phyloP scores from a whole-genome alignment of 2,329 filamentous ascomycete genomes.

The Fusarium odoratissimum region DNA sequence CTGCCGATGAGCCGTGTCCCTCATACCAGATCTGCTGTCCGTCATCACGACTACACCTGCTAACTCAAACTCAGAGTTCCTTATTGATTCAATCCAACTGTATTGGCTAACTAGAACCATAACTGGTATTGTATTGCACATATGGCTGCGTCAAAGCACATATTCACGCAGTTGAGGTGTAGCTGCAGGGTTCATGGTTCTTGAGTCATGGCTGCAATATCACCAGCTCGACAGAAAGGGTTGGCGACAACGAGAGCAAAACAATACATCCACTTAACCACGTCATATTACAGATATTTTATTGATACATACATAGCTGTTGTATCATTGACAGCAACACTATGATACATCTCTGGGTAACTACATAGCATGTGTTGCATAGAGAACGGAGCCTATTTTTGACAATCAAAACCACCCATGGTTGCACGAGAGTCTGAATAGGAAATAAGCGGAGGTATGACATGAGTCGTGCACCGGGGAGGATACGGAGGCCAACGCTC shows the following conservation, averaged over 20 bases:
- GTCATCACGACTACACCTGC: not conserved
- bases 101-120: not conserved
- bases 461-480: conserved; percentile 28
- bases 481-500: conserved; percentile 10
- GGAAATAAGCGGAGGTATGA: conserved; percentile 18
- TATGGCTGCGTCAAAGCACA: conserved; percentile 21
- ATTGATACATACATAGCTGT: not conserved
- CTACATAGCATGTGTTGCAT: not conserved
- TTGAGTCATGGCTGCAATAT: conserved; percentile 13
- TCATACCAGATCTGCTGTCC: not conserved
- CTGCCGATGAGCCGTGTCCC: not conserved
- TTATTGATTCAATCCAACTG: not conserved
- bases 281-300: not conserved
- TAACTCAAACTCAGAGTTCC: not conserved
- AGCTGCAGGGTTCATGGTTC: conserved; percentile 17
- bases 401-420: not conserved
- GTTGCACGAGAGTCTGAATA: not conserved
- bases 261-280: not conserved
- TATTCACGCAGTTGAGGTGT: not conserved
- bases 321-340: not conserved
- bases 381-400: conserved; percentile 1
- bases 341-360: not conserved
- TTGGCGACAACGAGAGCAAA: not conserved
- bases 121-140: not conserved
- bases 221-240: not conserved